A percentile compares a stretch with the other conserved stretches of the same genome.
These are phyloP conservation scores for Obelidium mucronatum DNA, from an alignment of 192 early-diverging fungal species.

Conservation along the genomic window DNA sequence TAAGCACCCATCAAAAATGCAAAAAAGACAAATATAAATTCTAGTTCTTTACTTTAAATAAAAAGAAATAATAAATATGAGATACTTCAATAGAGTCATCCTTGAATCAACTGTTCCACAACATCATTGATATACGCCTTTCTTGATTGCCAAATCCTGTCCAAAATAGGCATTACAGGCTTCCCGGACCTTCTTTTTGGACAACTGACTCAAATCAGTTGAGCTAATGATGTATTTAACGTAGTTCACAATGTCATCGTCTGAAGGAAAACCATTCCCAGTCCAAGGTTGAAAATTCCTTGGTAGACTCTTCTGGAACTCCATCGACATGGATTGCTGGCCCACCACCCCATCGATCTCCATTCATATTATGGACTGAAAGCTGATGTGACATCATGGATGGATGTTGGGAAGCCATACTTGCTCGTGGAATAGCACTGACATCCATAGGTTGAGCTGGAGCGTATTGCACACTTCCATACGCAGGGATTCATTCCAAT, in stretches of 20 bases:
- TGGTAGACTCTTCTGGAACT: background rate
- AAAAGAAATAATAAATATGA: background rate
- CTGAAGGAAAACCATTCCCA: constrained; percentile 64
- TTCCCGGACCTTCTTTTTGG: constrained; percentile 84
- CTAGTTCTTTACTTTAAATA: background rate
- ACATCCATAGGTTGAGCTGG: background rate
- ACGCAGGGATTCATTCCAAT: background rate
- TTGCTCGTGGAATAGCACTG: background rate
- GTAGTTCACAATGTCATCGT: constrained; percentile 76
- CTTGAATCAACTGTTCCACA: constrained; percentile 64
- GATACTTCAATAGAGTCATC: constrained; percentile 2
- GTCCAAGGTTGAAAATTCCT: constrained; percentile 21
- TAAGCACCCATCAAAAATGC: too few relatives aligned
- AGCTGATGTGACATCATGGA: background rate
- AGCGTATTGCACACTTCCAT: background rate
- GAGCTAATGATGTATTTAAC: constrained; percentile 75
- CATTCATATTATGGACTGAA: background rate
- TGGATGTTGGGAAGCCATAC: background rate
- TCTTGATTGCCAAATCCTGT: constrained; percentile 66
- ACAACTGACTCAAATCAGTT: constrained; percentile 75
- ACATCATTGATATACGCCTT: constrained; percentile 75
- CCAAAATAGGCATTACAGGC: constrained; percentile 71
- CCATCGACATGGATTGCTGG: background rate
- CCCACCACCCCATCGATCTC: background rate
- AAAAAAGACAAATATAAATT: too few relatives aligned